A percentile compares a stretch with the other conserved stretches of the same genome.
These are phyloP conservation scores for Ophiostoma angusticollis DNA, from an alignment of 2,329 filamentous ascomycete species.

Conservation along the genomic window DNA sequence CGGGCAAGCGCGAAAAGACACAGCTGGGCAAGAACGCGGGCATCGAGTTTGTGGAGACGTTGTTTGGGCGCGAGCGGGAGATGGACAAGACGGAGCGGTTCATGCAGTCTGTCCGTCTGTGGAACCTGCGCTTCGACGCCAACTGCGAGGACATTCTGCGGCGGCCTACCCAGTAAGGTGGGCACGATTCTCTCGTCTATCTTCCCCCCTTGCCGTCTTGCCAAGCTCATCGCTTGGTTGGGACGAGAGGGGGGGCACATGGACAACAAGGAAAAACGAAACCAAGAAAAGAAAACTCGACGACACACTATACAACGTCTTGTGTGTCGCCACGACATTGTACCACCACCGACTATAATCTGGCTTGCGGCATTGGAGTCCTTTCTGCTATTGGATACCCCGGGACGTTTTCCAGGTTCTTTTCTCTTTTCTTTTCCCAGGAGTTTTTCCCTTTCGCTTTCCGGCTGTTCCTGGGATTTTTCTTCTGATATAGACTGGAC, in stretches of 20 bases:
- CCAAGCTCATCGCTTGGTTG: too few species aligned
- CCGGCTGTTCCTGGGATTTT: constrained; percentile 3
- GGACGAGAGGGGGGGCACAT: too few species aligned
- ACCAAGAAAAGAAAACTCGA: constrained; percentile 2
- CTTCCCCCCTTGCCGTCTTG: background rate
- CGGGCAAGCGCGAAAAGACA: constrained; percentile 61
- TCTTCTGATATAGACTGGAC: constrained; percentile 10
- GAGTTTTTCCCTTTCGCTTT: constrained; percentile 2
- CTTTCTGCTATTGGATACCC: constrained; percentile 6
- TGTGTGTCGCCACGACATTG: constrained; percentile 3
- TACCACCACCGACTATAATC: constrained; percentile 10
- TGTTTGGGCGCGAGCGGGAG: constrained; percentile 86
- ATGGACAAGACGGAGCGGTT: constrained; percentile 82
- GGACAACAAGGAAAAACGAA: constrained; percentile 1
- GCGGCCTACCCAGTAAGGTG: constrained; percentile 41
- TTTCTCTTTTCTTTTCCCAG: constrained; percentile 2
- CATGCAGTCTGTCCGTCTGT: constrained; percentile 78
- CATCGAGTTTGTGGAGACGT: constrained; percentile 87
- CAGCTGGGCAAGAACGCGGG: constrained; percentile 86
- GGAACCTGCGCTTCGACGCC: constrained; percentile 88
- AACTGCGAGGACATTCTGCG: constrained; percentile 85
- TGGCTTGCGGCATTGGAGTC: constrained; percentile 9
- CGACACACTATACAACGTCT: too few species aligned
- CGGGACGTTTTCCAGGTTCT: constrained; percentile 6
- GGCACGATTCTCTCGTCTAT: background rate